Conservation (phyloP, 2,329 filamentous ascomycete species). For the Colletotrichum sp. region DNA sequence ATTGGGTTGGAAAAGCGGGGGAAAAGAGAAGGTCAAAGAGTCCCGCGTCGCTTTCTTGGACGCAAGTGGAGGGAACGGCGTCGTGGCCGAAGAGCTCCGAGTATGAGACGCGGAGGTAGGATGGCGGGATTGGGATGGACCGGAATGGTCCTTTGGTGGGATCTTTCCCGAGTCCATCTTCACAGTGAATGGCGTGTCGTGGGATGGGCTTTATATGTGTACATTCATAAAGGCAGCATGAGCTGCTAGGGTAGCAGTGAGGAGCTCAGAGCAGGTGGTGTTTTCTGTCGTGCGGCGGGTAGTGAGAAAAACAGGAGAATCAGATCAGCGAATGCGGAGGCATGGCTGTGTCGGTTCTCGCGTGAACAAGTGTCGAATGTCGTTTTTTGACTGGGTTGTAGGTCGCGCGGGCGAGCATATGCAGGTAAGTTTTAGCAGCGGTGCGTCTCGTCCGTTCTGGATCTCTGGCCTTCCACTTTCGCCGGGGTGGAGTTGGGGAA, state of each 20-base stretch:
- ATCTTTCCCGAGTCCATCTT: constrained; percentile 14
- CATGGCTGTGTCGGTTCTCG: constrained; percentile 14
- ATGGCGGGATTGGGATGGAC: constrained; percentile 6
- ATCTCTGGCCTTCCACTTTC: neutral
- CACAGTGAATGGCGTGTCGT: neutral
- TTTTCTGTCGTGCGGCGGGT: constrained; percentile 1
- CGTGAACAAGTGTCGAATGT: neutral
- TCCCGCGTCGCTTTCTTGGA: constrained; percentile 24
- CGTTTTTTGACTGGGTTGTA: neutral
- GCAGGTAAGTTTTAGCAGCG: constrained; percentile 9
- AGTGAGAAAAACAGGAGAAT: neutral
- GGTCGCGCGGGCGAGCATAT: constrained; percentile 4
- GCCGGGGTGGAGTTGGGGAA: constrained; percentile 3
- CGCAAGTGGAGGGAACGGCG: constrained; percentile 13
- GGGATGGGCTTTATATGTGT: constrained; percentile 11
- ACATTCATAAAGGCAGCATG: constrained; percentile 1
- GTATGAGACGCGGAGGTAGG: neutral
- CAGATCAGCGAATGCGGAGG: constrained; percentile 17
- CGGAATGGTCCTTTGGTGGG: neutral
- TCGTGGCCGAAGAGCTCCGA: neutral
- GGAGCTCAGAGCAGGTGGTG: neutral
- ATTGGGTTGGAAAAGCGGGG: constrained; percentile 52
- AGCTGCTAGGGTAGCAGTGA: constrained; percentile 1
- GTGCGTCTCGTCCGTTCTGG: constrained; percentile 7
- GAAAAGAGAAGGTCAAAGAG: constrained; percentile 53